Evolutionary conservation across 257 asterid genomes (phyloP), one percentile per base, ranked within the genome.

Genomic region (Thymus quinquecostatus): DNA sequence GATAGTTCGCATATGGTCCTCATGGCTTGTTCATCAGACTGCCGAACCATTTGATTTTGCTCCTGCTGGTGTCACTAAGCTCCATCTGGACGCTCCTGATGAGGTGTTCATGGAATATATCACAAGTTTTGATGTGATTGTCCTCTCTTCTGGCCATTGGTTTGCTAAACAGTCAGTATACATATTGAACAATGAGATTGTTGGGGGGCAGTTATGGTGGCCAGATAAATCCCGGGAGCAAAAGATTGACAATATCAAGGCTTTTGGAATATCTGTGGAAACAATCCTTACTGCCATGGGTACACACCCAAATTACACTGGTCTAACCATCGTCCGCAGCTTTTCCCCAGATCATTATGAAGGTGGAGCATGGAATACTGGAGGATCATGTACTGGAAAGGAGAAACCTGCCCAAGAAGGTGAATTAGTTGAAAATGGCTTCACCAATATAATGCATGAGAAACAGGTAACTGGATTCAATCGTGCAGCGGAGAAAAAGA

Each of bases 81-180:
- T 95, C 82, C 95, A 88, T 64, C 96, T 95, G 21, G 98, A 95
- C 63, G 51, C 67, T 21, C 99, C 99, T 6, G 98, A 95, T 66
- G 96, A 92, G 58, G 80, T 60, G 47, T 89, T 95, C 87, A 88
- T 95, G 96, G 85, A 89, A 66, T 36, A 78, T 36, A 73, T 92
- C 32, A 84, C 85, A 13, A 75, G 61, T 12, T 92, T 87, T 60
- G 96, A 92, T 44, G 95, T 95, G 11, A 40, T 88, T 21, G 92
- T 95, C 71, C 88, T 95, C 76, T 95, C 99, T 55, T 92, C 99
- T 1, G 99, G 99, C 75, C 99, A 95, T 81, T 95, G 99, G 99
- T 95, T 95, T 71, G 96, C 96, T 58, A 95, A 92, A 80, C 89
- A 85, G 68, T 89, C 98, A 0, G 98, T 84, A 43, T 95, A 95